Percentiles rank a stretch among this genome's conserved stretches.
Conservation (phyloP, 2,329 filamentous ascomycete species). For the Penicillium sp. region DNA sequence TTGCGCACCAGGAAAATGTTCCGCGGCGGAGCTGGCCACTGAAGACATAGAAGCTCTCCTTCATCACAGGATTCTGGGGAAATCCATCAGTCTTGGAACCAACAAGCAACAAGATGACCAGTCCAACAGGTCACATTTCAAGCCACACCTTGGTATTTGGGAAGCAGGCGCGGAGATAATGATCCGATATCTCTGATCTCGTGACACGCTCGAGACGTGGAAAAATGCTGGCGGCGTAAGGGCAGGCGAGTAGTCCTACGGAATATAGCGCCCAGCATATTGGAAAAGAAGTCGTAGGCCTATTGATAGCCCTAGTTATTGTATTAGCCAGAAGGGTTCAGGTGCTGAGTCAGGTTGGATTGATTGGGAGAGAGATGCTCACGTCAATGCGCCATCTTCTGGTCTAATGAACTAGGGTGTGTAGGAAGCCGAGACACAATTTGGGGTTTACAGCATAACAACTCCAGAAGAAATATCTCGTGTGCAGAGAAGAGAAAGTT, state of each 20-base stretch:
- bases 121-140: constrained; percentile 4
- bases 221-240: constrained; percentile 39
- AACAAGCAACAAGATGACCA: background rate
- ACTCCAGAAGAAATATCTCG: background rate
- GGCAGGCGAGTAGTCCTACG: constrained; percentile 13
- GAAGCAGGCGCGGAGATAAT: constrained; percentile 53
- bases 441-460: background rate
- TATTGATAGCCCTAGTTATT: constrained; percentile 4
- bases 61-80: constrained; percentile 52
- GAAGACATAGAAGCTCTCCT: constrained; percentile 61
- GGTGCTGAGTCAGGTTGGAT: background rate
- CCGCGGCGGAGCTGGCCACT: constrained; percentile 65
- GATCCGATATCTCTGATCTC: constrained; percentile 46
- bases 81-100: constrained; percentile 2
- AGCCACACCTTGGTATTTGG: constrained; percentile 59
- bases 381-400: constrained; percentile 9
- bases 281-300: background rate
- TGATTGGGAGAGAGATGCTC: background rate
- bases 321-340: background rate
- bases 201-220: constrained; percentile 35
- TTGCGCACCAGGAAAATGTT: constrained; percentile 69
- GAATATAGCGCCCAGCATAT: constrained; percentile 23
- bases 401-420: background rate
- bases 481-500: background rate
- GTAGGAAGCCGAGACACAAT: background rate